Percentiles rank a stretch among this genome's conserved stretches.
These are phyloP conservation scores for Mallotus nudiflorus DNA, from an alignment of 345 rosid species.

Conservation along the genomic window DNA sequence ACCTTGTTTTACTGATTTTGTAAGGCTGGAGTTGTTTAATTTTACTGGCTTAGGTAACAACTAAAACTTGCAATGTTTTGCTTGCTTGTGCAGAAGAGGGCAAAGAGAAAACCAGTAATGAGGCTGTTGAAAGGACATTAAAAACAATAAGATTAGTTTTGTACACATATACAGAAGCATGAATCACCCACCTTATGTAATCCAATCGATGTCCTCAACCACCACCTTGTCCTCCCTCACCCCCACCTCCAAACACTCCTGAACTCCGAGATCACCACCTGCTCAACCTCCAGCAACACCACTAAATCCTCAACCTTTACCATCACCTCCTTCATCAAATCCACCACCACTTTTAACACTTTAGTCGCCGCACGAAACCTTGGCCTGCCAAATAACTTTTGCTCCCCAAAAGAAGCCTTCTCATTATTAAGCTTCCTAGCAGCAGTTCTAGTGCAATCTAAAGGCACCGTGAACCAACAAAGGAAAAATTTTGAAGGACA, in stretches of 20 bases:
- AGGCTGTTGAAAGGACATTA: too few relatives aligned
- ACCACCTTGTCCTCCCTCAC: conserved; percentile 12
- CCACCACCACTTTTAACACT: neutral
- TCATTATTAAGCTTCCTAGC: neutral
- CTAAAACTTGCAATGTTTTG: too few relatives aligned
- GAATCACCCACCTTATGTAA: too few relatives aligned
- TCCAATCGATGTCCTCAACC: too few relatives aligned
- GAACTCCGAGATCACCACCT: neutral
- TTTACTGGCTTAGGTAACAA: too few relatives aligned
- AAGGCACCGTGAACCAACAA: conserved; percentile 10
- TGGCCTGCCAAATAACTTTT: neutral
- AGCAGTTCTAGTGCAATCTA: neutral
- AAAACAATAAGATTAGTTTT: too few relatives aligned
- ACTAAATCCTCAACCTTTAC: neutral
- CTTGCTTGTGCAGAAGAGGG: too few relatives aligned
- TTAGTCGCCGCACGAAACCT: neutral
- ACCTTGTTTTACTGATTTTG: too few relatives aligned
- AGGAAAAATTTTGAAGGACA: conserved; percentile 8
- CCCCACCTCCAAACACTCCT: conserved; percentile 6
- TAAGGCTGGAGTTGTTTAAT: too few relatives aligned
- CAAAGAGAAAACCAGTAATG: too few relatives aligned
- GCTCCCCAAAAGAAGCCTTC: conserved; percentile 1
- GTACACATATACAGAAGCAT: too few relatives aligned
- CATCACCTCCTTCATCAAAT: neutral
- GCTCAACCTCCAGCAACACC: conserved; percentile 4